Evolutionary conservation across 306 rosid species (phyloP).

Genomic region (Lathyrus sativus): DNA sequence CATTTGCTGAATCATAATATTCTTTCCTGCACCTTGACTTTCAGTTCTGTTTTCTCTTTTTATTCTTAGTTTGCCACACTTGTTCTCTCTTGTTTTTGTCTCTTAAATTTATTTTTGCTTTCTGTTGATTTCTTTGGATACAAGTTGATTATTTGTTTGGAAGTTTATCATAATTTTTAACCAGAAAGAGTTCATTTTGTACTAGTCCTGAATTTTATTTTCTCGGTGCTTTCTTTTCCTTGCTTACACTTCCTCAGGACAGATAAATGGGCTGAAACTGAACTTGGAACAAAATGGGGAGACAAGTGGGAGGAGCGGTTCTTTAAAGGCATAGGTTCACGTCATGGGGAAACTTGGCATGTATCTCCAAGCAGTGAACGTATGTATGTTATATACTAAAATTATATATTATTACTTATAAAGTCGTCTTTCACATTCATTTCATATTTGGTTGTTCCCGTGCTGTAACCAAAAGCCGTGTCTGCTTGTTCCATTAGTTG

Average conservation of each 20-base stretch:
- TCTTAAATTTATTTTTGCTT: constrained; percentile 2
- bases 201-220: constrained; percentile 34
- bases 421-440: constrained; percentile 21
- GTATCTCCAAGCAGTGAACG: constrained; percentile 85
- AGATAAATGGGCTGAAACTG: constrained; percentile 98
- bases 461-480: constrained; percentile 22
- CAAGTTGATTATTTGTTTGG: not conserved
- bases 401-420: constrained; percentile 2
- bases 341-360: constrained; percentile 99
- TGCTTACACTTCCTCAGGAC: constrained; percentile 68
- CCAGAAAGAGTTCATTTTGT: constrained; percentile 11
- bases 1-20: constrained; percentile 19
- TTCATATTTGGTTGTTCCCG: constrained; percentile 19
- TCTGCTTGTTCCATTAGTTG: constrained; percentile 25
- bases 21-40: constrained; percentile 2
- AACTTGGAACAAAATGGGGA: constrained; percentile 96
- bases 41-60: not conserved
- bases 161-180: constrained; percentile 8
- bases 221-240: constrained; percentile 31
- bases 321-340: constrained; percentile 87
- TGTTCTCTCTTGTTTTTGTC: constrained; percentile 1
- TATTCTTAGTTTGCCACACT: not conserved
- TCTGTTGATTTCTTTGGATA: constrained; percentile 28
- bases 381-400: constrained; percentile 52
- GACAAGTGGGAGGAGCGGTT: constrained; percentile 99